Evolutionary conservation across 2,329 filamentous ascomycete species (phyloP), one percentile per base, ranked within the genome.

Genomic region (Neofusicoccum umdonicola): DNA sequence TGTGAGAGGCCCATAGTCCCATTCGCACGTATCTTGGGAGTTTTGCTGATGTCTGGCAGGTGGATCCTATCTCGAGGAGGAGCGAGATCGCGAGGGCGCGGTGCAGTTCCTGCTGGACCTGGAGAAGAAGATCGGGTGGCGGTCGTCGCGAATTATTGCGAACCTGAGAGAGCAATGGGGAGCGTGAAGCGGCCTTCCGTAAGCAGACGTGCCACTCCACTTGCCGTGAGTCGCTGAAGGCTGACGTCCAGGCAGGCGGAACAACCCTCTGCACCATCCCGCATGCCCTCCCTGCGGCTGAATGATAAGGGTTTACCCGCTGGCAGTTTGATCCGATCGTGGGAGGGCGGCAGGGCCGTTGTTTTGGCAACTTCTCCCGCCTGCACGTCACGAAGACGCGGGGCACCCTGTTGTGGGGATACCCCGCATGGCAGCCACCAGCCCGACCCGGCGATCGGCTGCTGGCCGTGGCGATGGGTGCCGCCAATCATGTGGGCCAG

Each of bases 91-190:
- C 31, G 51, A 64, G 35, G 50, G 37, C 7, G 62, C 62, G 7
- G 51, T 64, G 17, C 50, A 50, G 42, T 64, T 64, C 41, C 42
- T 64, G 11, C 15, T 48, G 9, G 52, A 42, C 11, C 27, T 57
- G 31, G 52, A 57, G 51, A 48, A 57, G 13, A 58, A 58, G 62
- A 58, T 64, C 13, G 51, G 51, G 5, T 64, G 62, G 62, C 62
- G 62, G 34, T 41, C 62, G 7, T 54, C 35, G 62, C 51, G 62
- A n/a, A 57, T 64, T 6, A 50, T 64, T 45, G 34, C 31, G 22
- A 41, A 15, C 15, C 56, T 64, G 62, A 64, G 42, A 39, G 51
- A 64, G 42, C 42, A 47, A 13, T 64, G 62, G 62, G 52, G 34
- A 37, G 34, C 41, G 9, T 63, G 42, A 48, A 62, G 54, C 41